These are phyloP conservation scores for Fusarium sp. DNA, from an alignment of 2,329 filamentous ascomycete species.

Conservation along the genomic window DNA sequence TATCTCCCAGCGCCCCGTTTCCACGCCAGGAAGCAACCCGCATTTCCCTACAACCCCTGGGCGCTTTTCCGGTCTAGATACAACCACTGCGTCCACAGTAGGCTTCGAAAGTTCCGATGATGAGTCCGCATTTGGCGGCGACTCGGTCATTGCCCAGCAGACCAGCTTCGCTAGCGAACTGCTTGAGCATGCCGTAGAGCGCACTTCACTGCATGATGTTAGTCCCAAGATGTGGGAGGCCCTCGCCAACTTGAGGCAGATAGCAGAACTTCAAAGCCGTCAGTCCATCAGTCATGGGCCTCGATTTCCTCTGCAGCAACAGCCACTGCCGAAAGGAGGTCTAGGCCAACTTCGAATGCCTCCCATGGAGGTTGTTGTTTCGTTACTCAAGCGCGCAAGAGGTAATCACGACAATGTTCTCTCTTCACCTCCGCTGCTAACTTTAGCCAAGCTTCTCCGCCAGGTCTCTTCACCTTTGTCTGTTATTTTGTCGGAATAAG, in stretches of 20 bases:
- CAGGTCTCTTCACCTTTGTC: slow-evolving; percentile 65
- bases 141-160: slow-evolving; percentile 64
- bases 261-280: slow-evolving; percentile 66
- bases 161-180: slow-evolving; percentile 70
- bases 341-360: slow-evolving; percentile 69
- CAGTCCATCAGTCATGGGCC: slow-evolving; percentile 59
- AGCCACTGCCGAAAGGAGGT: slow-evolving; percentile 61
- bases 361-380: slow-evolving; percentile 65
- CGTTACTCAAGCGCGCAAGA: slow-evolving; percentile 64
- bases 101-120: slow-evolving; percentile 58
- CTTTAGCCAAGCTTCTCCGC: slow-evolving; percentile 52
- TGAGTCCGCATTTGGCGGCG: slow-evolving; percentile 62
- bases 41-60: slow-evolving; percentile 44
- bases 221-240: slow-evolving; percentile 68
- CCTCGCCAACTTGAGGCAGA: slow-evolving; percentile 65
- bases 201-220: slow-evolving; percentile 61
- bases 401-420: slow-evolving; percentile 48
- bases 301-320: slow-evolving; percentile 61
- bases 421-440: slow-evolving; percentile 11
- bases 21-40: slow-evolving; percentile 45
- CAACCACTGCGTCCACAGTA: slow-evolving; percentile 51
- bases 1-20: slow-evolving; percentile 51
- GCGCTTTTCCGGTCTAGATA: slow-evolving; percentile 37
- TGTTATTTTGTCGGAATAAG: slow-evolving; percentile 65
- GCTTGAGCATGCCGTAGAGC: slow-evolving; percentile 66